Conservation (phyloP, 2,329 filamentous ascomycete genomes). For the Endoconidiophora laricicola region DNA sequence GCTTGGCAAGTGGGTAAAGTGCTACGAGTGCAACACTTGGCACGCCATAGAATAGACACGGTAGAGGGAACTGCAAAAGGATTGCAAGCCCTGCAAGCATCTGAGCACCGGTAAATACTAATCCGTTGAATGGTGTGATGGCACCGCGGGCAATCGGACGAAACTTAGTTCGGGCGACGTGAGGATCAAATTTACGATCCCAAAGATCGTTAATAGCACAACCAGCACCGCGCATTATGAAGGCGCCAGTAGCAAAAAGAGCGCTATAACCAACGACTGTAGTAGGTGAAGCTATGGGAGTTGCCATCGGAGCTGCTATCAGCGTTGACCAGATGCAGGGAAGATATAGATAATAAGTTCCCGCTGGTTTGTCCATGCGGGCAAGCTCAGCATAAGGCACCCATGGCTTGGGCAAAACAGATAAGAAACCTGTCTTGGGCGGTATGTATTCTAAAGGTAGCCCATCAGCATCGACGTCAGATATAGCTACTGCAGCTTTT, state of each 20-base stretch:
- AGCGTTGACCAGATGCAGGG: conserved; percentile 75
- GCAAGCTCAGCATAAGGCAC: conserved; percentile 71
- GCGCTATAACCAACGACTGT: conserved; percentile 46
- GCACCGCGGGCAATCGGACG: conserved; percentile 70
- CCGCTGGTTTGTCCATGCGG: conserved; percentile 65
- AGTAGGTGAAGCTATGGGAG: conserved; percentile 41
- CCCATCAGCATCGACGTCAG: conserved; percentile 6
- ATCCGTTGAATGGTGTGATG: conserved; percentile 51
- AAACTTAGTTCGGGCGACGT: conserved; percentile 58
- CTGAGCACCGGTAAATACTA: conserved; percentile 60
- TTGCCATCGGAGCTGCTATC: conserved; percentile 54
- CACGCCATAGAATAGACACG: conserved; percentile 61
- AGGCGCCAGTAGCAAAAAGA: conserved; percentile 58
- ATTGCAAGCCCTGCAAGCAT: conserved; percentile 57
- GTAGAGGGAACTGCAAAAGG: conserved; percentile 56
- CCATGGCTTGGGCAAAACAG: conserved; percentile 49
- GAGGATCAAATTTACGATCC: conserved; percentile 73
- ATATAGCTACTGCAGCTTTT: neutral
- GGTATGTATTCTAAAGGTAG: conserved; percentile 35
- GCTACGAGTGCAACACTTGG: conserved; percentile 60
- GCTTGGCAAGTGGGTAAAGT: conserved; percentile 67
- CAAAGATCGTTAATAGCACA: conserved; percentile 85
- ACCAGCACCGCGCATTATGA: conserved; percentile 76
- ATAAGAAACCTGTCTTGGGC: conserved; percentile 56
- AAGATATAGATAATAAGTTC: conserved; percentile 73